phyloP scores from a whole-genome alignment of 495 filamentous ascomycete species.

The Echria macrotheca region DNA sequence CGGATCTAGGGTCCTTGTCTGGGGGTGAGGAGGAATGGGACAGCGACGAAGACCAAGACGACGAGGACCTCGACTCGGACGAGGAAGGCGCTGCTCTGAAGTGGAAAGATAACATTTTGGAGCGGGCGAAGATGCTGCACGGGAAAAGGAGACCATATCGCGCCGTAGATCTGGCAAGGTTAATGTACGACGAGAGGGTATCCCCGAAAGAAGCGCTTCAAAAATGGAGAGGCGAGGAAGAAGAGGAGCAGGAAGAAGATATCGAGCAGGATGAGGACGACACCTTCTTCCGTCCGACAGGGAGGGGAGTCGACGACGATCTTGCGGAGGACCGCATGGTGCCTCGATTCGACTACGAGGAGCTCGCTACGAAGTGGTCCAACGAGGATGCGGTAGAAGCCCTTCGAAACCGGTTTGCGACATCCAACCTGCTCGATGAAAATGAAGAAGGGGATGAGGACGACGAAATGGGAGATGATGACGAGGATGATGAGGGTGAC shows the following conservation, averaged over 20 bases:
- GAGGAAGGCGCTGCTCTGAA: conserved; percentile 61
- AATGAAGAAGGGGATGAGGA: conserved; percentile 44
- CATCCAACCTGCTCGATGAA: conserved; percentile 51
- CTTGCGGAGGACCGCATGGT: conserved; percentile 67
- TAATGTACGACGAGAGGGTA: conserved; percentile 83
- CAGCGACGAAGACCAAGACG: conserved; percentile 51
- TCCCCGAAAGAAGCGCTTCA: conserved; percentile 67
- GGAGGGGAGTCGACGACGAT: conserved; percentile 58
- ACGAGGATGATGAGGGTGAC: conserved; percentile 76
- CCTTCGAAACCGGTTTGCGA: conserved; percentile 68
- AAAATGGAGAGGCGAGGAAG: conserved; percentile 74
- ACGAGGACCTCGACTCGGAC: conserved; percentile 44
- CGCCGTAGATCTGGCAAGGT: conserved; percentile 69
- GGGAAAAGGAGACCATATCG: conserved; percentile 62
- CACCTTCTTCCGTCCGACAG: conserved; percentile 72
- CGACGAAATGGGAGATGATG: conserved; percentile 42
- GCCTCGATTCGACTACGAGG: conserved; percentile 72
- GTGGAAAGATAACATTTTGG: conserved; percentile 85
- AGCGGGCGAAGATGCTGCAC: conserved; percentile 68
- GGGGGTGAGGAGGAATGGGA: conserved; percentile 58
- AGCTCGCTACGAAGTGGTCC: conserved; percentile 79
- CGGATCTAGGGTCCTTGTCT: conserved; percentile 84
- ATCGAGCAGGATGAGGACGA: conserved; percentile 65
- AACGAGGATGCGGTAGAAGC: conserved; percentile 69
- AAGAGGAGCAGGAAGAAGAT: conserved; percentile 43